Conservation (phyloP, 768 basidiomycete genomes). For the Mycena polygramma region DNA sequence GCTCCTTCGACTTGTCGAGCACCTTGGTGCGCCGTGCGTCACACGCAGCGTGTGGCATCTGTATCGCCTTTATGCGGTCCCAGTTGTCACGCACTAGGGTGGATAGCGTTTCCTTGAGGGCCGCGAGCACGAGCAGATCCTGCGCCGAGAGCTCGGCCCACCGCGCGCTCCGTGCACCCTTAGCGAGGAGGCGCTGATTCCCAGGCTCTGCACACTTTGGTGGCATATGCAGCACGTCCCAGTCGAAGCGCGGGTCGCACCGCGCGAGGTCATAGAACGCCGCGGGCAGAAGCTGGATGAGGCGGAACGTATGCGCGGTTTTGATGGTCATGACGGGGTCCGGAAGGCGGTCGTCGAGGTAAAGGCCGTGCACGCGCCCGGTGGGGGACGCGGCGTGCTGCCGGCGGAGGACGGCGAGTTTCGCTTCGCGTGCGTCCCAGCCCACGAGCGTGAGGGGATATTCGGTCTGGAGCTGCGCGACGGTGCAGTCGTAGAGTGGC, state of each 20-base stretch:
- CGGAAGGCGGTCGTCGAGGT: slow-evolving; percentile 19
- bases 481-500: slow-evolving; percentile 1
- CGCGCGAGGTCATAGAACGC: slow-evolving; percentile 17
- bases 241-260: slow-evolving; percentile 15
- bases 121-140: slow-evolving; percentile 8
- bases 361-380: slow-evolving; percentile 15
- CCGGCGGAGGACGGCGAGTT: slow-evolving; percentile 1
- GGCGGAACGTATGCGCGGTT: not conserved
- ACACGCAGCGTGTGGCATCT: slow-evolving; percentile 1
- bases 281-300: slow-evolving; percentile 5
- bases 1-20: not conserved
- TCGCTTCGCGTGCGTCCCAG: slow-evolving; percentile 19
- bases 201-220: not conserved
- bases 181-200: slow-evolving; percentile 1
- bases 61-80: not conserved
- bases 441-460: slow-evolving; percentile 7
- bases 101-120: slow-evolving; percentile 5
- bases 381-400: slow-evolving; percentile 6
- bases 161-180: slow-evolving; percentile 14
- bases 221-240: slow-evolving; percentile 6
- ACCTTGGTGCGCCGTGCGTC: not conserved
- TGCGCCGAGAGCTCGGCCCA: not conserved
- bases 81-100: not conserved
- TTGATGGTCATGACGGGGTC: slow-evolving; percentile 7
- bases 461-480: slow-evolving; percentile 11